Evolutionary conservation across 2,329 filamentous ascomycete species (phyloP), one percentile per base, ranked within the genome.

Genomic region (Hortaea sp.): DNA sequence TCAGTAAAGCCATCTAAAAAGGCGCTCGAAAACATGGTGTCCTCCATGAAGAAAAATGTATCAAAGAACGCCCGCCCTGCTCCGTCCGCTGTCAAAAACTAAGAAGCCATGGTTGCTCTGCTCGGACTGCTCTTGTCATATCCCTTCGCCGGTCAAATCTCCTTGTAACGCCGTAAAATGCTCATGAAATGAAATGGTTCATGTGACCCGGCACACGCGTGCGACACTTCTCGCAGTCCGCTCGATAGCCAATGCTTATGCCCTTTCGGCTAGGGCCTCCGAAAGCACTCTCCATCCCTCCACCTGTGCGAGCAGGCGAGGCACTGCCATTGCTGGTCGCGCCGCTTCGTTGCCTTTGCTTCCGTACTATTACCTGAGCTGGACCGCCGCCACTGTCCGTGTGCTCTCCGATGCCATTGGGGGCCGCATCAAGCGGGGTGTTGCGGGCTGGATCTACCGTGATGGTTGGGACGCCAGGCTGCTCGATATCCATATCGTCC

Each of bases 201-300:
- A 72, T 72, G 48, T 74, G 71, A 1, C 71, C 71, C 1, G 70
- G 71, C n/a, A 74, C 67, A 45, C 65, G 58, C 49, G 63, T 58
- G 45, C 63, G 60, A 52, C 71, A 74, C 56, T 73, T 74, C 41
- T 72, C 68, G 52, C 71, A 74, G 50, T 74, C 71, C 7, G 70
- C 65, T 29, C 70, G 59, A 51, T 68, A 74, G 10, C 71, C 71
- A 66, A 74, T 72, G 49, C 66, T 67, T 47, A 72, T 67, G 35
- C 67, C 58, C 29, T 53, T 59, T 27, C 62, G 66, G 5, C 29
- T 32, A 12, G n/a, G 12, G n/a, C 13, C 28, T 40, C 35, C 34
- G 12, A 28, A 20, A 20, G 27, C 29, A 7, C 7, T n/a, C 7
- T 41, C 43, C 9, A 20, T 35, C 6, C 13, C 38, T n/a, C 13